Conservation (phyloP, 495 filamentous ascomycete genomes). For the Daldinia bambusicola region DNA sequence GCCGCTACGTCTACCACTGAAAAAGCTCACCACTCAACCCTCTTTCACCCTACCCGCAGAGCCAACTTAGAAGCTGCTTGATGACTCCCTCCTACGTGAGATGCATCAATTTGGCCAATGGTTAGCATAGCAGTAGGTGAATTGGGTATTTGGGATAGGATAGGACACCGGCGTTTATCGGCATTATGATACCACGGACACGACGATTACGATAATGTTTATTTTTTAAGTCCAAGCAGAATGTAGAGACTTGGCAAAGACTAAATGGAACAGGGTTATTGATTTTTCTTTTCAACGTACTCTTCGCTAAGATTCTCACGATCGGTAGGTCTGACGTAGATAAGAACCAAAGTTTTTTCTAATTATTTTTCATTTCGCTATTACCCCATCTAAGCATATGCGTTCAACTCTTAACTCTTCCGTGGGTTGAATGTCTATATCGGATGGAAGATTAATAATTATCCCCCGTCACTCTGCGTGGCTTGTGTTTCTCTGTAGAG, state of each 20-base stretch:
- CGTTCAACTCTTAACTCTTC: conserved; percentile 61
- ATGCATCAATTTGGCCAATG: background rate
- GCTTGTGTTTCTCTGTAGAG: conserved; percentile 51
- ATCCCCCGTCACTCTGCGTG: conserved; percentile 62
- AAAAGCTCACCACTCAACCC: conserved; percentile 8
- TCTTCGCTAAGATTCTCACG: background rate
- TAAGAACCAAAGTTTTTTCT: background rate
- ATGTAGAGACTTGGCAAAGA: background rate
- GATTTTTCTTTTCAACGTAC: background rate
- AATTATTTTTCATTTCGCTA: background rate
- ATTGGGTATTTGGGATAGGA: conserved; percentile 1
- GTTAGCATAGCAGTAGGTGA: background rate
- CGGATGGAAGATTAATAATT: conserved; percentile 72
- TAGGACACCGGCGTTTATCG: conserved; percentile 23
- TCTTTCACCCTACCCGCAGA: conserved; percentile 28
- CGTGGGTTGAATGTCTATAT: conserved; percentile 80
- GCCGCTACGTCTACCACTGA: conserved; percentile 3
- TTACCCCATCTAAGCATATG: conserved; percentile 74
- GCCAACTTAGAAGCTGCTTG: conserved; percentile 16
- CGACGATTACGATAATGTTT: conserved; percentile 6
- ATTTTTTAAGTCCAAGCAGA: conserved; percentile 14
- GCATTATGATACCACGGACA: conserved; percentile 34
- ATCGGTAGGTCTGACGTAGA: conserved; percentile 10
- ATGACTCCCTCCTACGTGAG: too few relatives aligned
- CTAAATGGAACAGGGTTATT: background rate